phyloP scores from a whole-genome alignment of 2,329 filamentous ascomycete species.

The Didymella lethalis region DNA sequence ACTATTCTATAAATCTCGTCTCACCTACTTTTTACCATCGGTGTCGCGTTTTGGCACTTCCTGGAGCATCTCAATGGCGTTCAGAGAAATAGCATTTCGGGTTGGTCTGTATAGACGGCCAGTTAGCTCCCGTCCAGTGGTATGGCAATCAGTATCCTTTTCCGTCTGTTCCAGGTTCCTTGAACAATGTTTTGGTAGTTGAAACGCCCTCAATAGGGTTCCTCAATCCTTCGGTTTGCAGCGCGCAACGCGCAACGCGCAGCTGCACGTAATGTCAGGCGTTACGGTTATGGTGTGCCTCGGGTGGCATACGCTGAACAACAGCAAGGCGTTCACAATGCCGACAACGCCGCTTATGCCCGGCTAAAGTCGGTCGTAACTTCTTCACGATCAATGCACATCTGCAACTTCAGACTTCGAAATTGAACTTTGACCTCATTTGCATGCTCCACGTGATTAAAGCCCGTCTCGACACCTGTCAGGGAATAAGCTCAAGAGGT shows the following conservation, averaged over 20 bases:
- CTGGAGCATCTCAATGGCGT: constrained; percentile 31
- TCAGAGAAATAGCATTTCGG: constrained; percentile 23
- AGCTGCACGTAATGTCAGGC: constrained; percentile 26
- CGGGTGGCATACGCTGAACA: constrained; percentile 18
- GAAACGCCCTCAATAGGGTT: constrained; percentile 2
- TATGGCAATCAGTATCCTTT: constrained; percentile 4
- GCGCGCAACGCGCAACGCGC: constrained; percentile 8
- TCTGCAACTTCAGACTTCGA: constrained; percentile 1
- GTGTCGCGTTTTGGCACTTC: not conserved
- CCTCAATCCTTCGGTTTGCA: constrained; percentile 4
- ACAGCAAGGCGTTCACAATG: constrained; percentile 23
- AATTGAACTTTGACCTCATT: not conserved
- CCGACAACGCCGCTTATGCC: constrained; percentile 5
- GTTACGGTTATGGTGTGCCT: constrained; percentile 14
- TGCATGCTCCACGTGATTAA: constrained; percentile 5
- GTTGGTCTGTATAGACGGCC: constrained; percentile 22
- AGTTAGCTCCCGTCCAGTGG: constrained; percentile 20
- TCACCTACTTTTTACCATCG: constrained; percentile 12
- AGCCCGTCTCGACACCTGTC: not conserved
- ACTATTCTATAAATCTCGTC: not conserved
- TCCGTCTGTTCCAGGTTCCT: constrained; percentile 3
- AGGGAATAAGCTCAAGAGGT: constrained; percentile 12
- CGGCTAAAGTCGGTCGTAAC: constrained; percentile 8
- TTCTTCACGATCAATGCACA: not conserved
- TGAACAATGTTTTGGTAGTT: constrained; percentile 6